Evolutionary conservation across 208 protist genomes (phyloP).

Genomic region (Acanthamoeba triangularis): DNA sequence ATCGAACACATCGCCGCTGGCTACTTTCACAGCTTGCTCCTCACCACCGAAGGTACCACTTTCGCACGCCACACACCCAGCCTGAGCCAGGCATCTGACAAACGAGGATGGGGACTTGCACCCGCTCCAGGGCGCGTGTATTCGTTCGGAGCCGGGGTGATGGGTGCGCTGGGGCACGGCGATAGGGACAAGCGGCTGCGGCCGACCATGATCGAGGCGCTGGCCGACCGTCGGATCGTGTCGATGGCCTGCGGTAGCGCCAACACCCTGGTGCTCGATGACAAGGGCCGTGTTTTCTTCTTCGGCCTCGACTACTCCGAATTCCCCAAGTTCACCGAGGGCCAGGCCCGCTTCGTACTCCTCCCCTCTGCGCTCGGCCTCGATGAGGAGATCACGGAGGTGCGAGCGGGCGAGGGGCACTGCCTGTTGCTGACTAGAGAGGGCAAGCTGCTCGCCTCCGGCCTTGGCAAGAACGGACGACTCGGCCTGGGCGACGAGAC

Average conservation of each 20-base stretch:
- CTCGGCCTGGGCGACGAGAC: not conserved
- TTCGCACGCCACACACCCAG: too few species aligned
- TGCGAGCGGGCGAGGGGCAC: not conserved
- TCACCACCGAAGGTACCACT: not conserved
- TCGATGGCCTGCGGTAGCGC: not conserved
- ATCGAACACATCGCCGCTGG: not conserved
- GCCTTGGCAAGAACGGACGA: not conserved
- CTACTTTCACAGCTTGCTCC: conserved; percentile 1
- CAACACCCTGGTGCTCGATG: conserved; percentile 3
- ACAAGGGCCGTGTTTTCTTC: not conserved
- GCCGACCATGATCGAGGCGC: conserved; percentile 21
- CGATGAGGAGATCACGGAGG: not conserved
- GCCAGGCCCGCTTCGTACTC: conserved; percentile 25
- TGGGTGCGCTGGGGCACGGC: not conserved
- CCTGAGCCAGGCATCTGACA: not conserved
- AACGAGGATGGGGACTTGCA: not conserved
- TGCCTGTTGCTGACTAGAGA: not conserved
- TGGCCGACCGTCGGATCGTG: not conserved
- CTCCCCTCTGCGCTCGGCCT: not conserved
- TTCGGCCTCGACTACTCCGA: conserved; percentile 2
- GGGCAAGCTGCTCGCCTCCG: not conserved
- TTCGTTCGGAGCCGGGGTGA: not conserved
- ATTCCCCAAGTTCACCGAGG: conserved; percentile 29
- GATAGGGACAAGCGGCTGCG: not conserved
- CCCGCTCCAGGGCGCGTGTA: not conserved